Evolutionary conservation across 2,329 filamentous ascomycete species (phyloP).

Genomic region (Apiospora hydei): DNA sequence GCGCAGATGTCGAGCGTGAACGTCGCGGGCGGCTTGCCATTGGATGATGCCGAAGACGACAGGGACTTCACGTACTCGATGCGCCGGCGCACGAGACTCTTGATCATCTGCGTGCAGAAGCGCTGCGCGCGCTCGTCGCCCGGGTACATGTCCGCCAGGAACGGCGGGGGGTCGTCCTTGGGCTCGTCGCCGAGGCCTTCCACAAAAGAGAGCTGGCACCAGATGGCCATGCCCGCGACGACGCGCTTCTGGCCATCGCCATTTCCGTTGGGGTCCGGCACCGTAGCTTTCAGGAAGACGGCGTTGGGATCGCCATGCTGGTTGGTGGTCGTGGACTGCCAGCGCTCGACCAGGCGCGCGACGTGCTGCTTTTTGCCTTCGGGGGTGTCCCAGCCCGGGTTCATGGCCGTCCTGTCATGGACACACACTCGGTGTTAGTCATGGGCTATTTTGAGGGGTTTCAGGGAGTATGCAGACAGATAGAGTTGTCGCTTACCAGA

Average conservation of each 20-base stretch:
- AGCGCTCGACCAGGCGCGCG: slow-evolving; percentile 50
- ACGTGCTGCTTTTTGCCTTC: slow-evolving; percentile 48
- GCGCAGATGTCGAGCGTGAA: slow-evolving; percentile 59
- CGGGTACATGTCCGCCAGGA: slow-evolving; percentile 48
- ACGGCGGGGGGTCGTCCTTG: slow-evolving; percentile 40
- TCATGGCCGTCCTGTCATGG: slow-evolving; percentile 39
- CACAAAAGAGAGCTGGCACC: slow-evolving; percentile 59
- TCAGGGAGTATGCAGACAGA: neutral
- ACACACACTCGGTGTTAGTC: neutral
- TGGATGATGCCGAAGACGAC: slow-evolving; percentile 29
- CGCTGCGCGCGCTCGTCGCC: slow-evolving; percentile 52
- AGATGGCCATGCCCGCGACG: slow-evolving; percentile 62
- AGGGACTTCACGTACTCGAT: slow-evolving; percentile 45
- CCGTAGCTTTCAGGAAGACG: slow-evolving; percentile 61
- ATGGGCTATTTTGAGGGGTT: neutral
- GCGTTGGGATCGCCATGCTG: slow-evolving; percentile 55
- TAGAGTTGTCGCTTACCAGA: slow-evolving; percentile 53
- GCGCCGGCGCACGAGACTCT: slow-evolving; percentile 52
- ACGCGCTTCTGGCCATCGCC: slow-evolving; percentile 29
- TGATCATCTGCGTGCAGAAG: slow-evolving; percentile 53
- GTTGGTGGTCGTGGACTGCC: slow-evolving; percentile 48
- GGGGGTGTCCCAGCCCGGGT: slow-evolving; percentile 62
- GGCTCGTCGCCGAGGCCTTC: slow-evolving; percentile 54
- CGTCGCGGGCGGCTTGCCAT: slow-evolving; percentile 49
- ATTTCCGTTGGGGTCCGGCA: slow-evolving; percentile 41